phyloP scores from a whole-genome alignment of 2,329 filamentous ascomycete genomes.

The Claviceps capensis region DNA sequence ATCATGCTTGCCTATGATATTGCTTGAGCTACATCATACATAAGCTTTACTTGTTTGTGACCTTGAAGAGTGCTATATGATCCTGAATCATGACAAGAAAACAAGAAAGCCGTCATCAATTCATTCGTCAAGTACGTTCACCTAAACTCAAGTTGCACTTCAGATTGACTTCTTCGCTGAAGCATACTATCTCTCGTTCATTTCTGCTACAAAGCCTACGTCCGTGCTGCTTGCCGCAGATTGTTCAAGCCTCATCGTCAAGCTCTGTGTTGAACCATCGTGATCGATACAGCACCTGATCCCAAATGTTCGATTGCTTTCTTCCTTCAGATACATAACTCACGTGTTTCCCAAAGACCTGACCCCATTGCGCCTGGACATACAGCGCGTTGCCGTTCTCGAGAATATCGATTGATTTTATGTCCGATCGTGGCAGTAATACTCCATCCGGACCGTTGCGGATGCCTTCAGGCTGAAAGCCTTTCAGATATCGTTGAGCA shows the following conservation, averaged over 20 bases:
- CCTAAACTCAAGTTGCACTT: too few species aligned
- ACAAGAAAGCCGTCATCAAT: too few species aligned
- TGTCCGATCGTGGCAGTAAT: neutral
- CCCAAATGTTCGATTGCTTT: neutral
- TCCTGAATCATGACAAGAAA: too few species aligned
- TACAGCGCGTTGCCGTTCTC: neutral
- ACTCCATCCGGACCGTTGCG: neutral
- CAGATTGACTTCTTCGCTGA: too few species aligned
- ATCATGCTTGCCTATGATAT: too few species aligned
- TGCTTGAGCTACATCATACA: too few species aligned
- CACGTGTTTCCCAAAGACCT: neutral
- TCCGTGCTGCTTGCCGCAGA: neutral
- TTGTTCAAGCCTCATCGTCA: neutral
- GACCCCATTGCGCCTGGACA: conserved; percentile 1
- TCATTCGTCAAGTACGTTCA: too few species aligned
- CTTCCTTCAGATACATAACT: neutral
- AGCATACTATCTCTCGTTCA: too few species aligned
- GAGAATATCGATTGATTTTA: neutral
- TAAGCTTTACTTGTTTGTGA: too few species aligned
- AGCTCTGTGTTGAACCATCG: conserved; percentile 1
- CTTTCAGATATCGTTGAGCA: neutral
- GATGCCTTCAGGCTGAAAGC: neutral
- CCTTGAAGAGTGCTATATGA: too few species aligned
- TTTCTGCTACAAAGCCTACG: neutral
- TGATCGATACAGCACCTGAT: neutral